Evolutionary conservation across 1,139 yeast genomes (phyloP).

Genomic region (Candida neerlandica): DNA sequence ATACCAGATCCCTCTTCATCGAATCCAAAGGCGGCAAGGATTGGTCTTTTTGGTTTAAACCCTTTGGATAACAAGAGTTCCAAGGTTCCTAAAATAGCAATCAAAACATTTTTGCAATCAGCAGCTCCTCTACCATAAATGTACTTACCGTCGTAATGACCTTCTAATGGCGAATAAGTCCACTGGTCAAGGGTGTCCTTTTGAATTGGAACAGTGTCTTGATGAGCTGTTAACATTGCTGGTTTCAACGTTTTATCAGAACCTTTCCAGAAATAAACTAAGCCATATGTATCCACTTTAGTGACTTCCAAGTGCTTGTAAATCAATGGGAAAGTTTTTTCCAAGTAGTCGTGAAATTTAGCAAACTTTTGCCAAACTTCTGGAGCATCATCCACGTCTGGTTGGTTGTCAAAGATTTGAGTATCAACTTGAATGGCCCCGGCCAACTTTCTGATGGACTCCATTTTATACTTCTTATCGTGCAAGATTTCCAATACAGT

Average conservation of each 20-base stretch:
- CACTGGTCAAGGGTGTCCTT: conserved; percentile 57
- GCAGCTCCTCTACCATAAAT: conserved; percentile 46
- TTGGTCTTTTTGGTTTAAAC: conserved; percentile 37
- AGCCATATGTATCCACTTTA: conserved; percentile 64
- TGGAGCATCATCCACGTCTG: conserved; percentile 39
- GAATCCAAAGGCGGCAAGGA: conserved; percentile 47
- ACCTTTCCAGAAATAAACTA: conserved; percentile 60
- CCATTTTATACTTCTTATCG: conserved; percentile 36
- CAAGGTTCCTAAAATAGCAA: conserved; percentile 41
- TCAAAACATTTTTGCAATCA: conserved; percentile 45
- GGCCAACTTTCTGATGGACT: conserved; percentile 38
- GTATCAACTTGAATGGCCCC: conserved; percentile 51
- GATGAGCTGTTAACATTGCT: conserved; percentile 48
- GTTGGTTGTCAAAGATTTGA: conserved; percentile 47
- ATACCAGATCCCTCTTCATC: conserved; percentile 47
- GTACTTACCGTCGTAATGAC: conserved; percentile 59
- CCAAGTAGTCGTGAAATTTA: conserved; percentile 58
- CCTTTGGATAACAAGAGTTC: conserved; percentile 34
- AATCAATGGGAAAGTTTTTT: conserved; percentile 60
- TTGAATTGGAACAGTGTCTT: conserved; percentile 78
- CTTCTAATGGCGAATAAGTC: conserved; percentile 72
- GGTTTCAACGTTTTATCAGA: conserved; percentile 33
- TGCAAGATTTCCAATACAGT: conserved; percentile 34
- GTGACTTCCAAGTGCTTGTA: conserved; percentile 52
- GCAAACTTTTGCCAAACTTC: conserved; percentile 47